Evolutionary conservation across 2,329 filamentous ascomycete species (phyloP), one percentile per base, ranked within the genome.

Genomic region (Pseudogymnoascus destructans): DNA sequence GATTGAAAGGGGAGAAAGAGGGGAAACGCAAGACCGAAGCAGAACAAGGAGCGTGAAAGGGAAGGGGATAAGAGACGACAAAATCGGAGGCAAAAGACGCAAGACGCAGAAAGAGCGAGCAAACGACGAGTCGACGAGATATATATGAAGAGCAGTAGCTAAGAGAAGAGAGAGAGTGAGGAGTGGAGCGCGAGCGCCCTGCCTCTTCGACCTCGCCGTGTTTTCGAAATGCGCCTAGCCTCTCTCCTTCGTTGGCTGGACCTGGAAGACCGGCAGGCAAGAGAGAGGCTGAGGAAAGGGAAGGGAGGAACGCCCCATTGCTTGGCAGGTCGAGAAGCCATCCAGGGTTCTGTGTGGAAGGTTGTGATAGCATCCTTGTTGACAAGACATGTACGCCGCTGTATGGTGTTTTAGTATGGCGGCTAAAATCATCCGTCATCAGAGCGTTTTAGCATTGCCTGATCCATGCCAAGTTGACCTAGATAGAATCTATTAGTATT

Each of bases 21-120:
- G 9, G 15, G 17, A 10, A 40, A 17, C 9, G 15, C 5, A 10
- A 10, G 8, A 40, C 36, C 36, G 21, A 42, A 11, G 33, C 11
- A 32, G 40, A 32, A 19, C 13, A 36, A 36, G 35, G 35, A 27
- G 46, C 21, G 36, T 23, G 27, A 58, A 58, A 21, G 13, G 57
- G 58, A 42, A 38, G 42, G 55, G 21, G 33, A 54, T 11, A 35
- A 57, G 57, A 35, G 54, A 33, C 33, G 13, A 32, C 35, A 49
- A 52, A 27, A 46, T 25, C 17, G 32, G 15, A 17, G 17, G 15
- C 36, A 40, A 40, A 8, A 17, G 3, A 19, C 36, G 36, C 36
- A 40, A 19, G 15, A 40, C 36, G 15, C 36, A 40, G 36, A 40
- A 40, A 40, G 15, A 40, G 36, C 36, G 35, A 17, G 10, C 8